phyloP scores from a whole-genome alignment of 352 stramenopile genomes.

The Globisporangium spiculum region DNA sequence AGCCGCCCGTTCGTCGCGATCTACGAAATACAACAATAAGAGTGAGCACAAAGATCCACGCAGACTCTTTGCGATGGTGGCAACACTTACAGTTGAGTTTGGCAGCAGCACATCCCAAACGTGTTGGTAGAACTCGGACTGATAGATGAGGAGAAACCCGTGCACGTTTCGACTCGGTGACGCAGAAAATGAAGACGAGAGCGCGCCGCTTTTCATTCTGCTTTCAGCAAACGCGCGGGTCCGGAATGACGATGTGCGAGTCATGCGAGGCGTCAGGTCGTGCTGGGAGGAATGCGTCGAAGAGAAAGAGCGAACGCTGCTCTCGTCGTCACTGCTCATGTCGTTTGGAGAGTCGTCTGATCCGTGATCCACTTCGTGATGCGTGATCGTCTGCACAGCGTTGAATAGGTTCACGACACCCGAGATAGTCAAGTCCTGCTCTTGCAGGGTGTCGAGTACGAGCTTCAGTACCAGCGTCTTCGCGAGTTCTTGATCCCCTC shows the following conservation, averaged over 20 bases:
- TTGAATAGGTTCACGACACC: constrained; percentile 34
- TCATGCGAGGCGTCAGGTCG: constrained; percentile 11
- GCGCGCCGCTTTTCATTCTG: not conserved
- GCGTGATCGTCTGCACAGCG: constrained; percentile 44
- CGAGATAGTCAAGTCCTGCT: constrained; percentile 39
- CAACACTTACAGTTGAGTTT: constrained; percentile 31
- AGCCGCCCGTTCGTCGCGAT: constrained; percentile 31
- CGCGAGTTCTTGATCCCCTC: constrained; percentile 39
- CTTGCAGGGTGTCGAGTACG: constrained; percentile 49
- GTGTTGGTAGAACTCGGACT: constrained; percentile 56
- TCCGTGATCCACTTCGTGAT: constrained; percentile 27
- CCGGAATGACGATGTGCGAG: constrained; percentile 15
- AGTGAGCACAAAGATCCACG: not conserved
- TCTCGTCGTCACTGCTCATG: constrained; percentile 36
- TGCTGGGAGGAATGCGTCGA: constrained; percentile 9
- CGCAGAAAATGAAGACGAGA: not conserved
- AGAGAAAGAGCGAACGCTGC: constrained; percentile 6
- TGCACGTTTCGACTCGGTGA: constrained; percentile 30
- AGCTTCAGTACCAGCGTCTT: constrained; percentile 54
- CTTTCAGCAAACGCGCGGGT: constrained; percentile 9
- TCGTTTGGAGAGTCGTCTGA: constrained; percentile 35
- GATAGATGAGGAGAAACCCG: constrained; percentile 46
- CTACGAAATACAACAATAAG: constrained; percentile 25
- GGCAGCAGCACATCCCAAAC: constrained; percentile 53
- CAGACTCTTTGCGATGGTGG: not conserved